Base-by-base conservation (phyloP, 257 asterid genomes). In the Perilla frutescens region DNA sequence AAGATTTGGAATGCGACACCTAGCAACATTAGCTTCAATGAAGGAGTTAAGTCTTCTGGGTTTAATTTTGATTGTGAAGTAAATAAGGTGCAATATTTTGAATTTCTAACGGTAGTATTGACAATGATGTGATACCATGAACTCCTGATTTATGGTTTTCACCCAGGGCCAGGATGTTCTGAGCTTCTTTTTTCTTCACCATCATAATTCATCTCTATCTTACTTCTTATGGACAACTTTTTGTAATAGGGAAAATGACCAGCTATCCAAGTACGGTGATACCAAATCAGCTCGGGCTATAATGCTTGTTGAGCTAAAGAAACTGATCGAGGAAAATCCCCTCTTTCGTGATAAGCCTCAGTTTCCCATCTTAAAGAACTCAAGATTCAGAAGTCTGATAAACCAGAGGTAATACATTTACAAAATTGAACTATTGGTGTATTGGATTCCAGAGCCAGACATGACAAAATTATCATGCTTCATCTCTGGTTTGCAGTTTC, bases 321-420 rank as follows among this genome's bases (percentile, higher is more conserved):
- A 79, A 58, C 43, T 87, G 78, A 81, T 89, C 3, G 86, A 81
- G 73, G 87, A 80, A 7, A 87, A 89, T 68, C 96, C 91, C 14
- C 78, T 72, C 57, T 89, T 89, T 72, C 86, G 84, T 8, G 89
- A 87, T 51, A 89, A 87, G 77, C 92, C 85, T 75, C 84, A 83
- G 68, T 85, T 87, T 65, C 92, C 92, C 39, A 54, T 50, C 68
- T 66, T 89, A 29, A 77, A 70, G 76, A 76, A 59, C 81, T 74
- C 89, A 44, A 83, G 92, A 74, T 71, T 87, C 84, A 86, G 89
- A 63, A 79, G 85, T 2, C 71, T 89, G 57, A 82, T 87, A 77
- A 87, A 85, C 65, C 96, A 89, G 68, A 85, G 96, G 92, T 83
- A 67, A 79, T 44, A 29, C 36, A 34, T 43, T 41, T 26, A 62